A percentile compares a stretch with the other conserved stretches of the same genome.
Evolutionary conservation across 768 basidiomycete genomes (phyloP).

Genomic region (Auricularia sp.): DNA sequence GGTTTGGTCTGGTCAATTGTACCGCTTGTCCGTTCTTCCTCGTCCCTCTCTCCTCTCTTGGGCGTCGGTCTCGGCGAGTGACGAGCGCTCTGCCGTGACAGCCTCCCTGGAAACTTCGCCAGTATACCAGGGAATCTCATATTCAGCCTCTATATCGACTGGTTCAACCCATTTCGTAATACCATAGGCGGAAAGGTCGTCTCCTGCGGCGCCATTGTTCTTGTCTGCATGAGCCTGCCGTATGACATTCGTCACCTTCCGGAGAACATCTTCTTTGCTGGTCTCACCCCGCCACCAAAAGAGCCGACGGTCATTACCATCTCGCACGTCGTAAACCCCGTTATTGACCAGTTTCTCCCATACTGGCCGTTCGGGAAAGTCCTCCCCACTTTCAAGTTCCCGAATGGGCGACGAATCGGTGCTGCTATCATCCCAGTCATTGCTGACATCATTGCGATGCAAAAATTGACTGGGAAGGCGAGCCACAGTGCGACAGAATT

Average conservation of each 20-base stretch:
- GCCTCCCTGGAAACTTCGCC: neutral
- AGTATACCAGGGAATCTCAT: neutral
- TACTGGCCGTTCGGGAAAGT: constrained; percentile 15
- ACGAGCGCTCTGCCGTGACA: no score
- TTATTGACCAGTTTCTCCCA: constrained; percentile 31
- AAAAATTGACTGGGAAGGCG: constrained; percentile 21
- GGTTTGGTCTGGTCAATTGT: no score
- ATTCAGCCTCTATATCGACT: constrained; percentile 25
- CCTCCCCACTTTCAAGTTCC: constrained; percentile 16
- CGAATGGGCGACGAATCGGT: constrained; percentile 7
- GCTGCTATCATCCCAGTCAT: constrained; percentile 25
- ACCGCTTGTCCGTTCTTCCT: no score
- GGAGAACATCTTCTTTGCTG: constrained; percentile 34
- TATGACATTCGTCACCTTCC: constrained; percentile 21
- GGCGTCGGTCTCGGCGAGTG: no score
- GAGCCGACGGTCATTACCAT: constrained; percentile 24
- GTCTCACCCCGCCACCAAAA: constrained; percentile 32
- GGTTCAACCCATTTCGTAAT: constrained; percentile 29
- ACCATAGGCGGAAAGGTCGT: constrained; percentile 20
- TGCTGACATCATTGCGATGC: constrained; percentile 28
- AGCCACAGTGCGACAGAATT: neutral
- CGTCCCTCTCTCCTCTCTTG: no score
- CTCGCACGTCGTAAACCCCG: constrained; percentile 29
- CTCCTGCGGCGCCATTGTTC: constrained; percentile 20
- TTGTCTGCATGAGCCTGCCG: constrained; percentile 28